Conservation (phyloP, 371 early-diverging fungal species). For the Syncephalis fuscata region DNA sequence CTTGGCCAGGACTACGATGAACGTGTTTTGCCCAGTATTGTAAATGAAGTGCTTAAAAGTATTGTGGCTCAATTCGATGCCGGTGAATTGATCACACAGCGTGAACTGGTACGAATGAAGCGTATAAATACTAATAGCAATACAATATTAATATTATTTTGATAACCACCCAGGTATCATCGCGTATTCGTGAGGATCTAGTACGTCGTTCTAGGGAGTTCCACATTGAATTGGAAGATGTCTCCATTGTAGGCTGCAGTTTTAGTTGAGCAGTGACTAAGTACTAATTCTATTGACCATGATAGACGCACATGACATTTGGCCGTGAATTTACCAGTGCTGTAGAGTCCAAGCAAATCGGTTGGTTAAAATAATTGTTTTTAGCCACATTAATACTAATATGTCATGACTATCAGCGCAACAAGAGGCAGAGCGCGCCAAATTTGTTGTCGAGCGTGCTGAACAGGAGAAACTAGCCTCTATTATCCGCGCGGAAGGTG, state of each 20-base stretch:
- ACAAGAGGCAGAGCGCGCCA: constrained; percentile 95
- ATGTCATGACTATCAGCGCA: too few relatives aligned
- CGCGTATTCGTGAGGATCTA: constrained; percentile 86
- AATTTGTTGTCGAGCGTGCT: constrained; percentile 83
- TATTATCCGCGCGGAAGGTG: constrained; percentile 98
- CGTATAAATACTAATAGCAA: background rate
- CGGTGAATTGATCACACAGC: constrained; percentile 93
- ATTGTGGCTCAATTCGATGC: constrained; percentile 99
- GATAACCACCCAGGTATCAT: constrained; percentile 52
- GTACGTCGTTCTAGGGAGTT: constrained; percentile 88
- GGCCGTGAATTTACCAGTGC: constrained; percentile 93
- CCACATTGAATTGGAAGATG: constrained; percentile 91
- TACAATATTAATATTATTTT: too few relatives aligned
- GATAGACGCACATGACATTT: constrained; percentile 96
- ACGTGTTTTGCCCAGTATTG: constrained; percentile 92
- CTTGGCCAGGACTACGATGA: constrained; percentile 95
- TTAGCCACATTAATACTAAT: constrained; percentile 68
- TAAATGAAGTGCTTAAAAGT: constrained; percentile 96
- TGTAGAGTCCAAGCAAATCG: constrained; percentile 85
- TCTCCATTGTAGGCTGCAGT: constrained; percentile 81
- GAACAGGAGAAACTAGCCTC: constrained; percentile 96
- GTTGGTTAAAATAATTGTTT: constrained; percentile 90
- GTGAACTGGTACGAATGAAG: constrained; percentile 64
- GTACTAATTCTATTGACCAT: constrained; percentile 7
- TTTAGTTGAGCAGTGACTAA: background rate